Evolutionary conservation across 2,329 filamentous ascomycete species (phyloP).

Genomic region (Talaromyces pinophilus): DNA sequence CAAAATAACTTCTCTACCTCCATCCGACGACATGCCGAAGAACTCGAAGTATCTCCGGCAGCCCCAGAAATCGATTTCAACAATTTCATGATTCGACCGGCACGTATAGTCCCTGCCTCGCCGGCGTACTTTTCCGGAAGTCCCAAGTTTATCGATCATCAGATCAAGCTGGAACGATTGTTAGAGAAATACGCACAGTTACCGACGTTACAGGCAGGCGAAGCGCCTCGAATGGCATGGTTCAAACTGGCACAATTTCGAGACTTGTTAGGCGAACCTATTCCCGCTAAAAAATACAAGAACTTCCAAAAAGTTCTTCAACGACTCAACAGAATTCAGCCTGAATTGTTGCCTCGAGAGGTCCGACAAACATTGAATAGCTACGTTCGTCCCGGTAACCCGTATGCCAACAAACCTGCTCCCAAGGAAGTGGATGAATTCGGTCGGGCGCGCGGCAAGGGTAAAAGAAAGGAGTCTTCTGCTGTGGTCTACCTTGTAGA

Average conservation of each 20-base stretch:
- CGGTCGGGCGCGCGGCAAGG: conserved; percentile 77
- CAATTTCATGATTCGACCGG: conserved; percentile 46
- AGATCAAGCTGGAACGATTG: conserved; percentile 71
- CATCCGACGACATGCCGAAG: conserved; percentile 32
- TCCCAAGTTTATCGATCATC: conserved; percentile 81
- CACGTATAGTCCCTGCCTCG: conserved; percentile 78
- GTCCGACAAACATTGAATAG: conserved; percentile 64
- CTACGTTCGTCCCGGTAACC: conserved; percentile 76
- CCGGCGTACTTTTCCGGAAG: conserved; percentile 93
- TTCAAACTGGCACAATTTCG: conserved; percentile 76
- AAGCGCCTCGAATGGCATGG: conserved; percentile 78
- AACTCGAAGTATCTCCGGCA: conserved; percentile 31
- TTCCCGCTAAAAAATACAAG: conserved; percentile 76
- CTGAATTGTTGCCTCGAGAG: conserved; percentile 69
- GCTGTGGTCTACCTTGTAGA: conserved; percentile 88
- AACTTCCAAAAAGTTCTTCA: conserved; percentile 74
- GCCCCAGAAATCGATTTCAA: conserved; percentile 40
- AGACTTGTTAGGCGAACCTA: conserved; percentile 66
- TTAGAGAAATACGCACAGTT: conserved; percentile 71
- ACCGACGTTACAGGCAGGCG: conserved; percentile 64
- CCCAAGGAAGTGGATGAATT: conserved; percentile 69
- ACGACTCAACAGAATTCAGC: conserved; percentile 81
- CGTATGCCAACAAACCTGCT: conserved; percentile 64
- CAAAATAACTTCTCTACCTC: conserved; percentile 28
- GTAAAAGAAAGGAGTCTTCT: conserved; percentile 81